Conservation (phyloP, 352 stramenopile genomes). For the Pythium myriotylum region DNA sequence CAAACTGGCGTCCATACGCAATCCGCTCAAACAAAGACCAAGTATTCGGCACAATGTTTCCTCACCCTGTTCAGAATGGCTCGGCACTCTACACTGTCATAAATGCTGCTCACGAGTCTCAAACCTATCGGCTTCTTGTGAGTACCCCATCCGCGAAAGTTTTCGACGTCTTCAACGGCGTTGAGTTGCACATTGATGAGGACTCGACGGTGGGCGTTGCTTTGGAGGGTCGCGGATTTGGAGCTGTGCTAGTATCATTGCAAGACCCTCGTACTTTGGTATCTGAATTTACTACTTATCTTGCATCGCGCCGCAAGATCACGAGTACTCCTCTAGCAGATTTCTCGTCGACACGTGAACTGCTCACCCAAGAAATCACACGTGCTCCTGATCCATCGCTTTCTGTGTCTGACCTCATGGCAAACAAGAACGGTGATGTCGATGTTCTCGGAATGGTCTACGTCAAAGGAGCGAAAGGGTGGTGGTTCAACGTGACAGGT, state of each 20-base stretch:
- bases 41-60: slow-evolving; percentile 47
- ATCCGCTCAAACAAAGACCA: slow-evolving; percentile 27
- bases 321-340: slow-evolving; percentile 46
- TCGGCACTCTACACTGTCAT: slow-evolving; percentile 68
- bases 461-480: slow-evolving; percentile 37
- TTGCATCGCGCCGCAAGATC: slow-evolving; percentile 53
- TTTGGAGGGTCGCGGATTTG: slow-evolving; percentile 67
- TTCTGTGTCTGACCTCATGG: no score
- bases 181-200: slow-evolving; percentile 30
- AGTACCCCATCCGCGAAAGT: slow-evolving; percentile 27
- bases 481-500: slow-evolving; percentile 82
- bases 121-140: slow-evolving; percentile 34
- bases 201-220: slow-evolving; percentile 24
- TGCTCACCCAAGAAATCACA: slow-evolving; percentile 31
- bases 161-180: slow-evolving; percentile 71
- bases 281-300: slow-evolving; percentile 42
- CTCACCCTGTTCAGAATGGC: slow-evolving; percentile 19
- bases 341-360: slow-evolving; percentile 36
- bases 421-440: no score
- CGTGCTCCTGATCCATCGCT: neutral
- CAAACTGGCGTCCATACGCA: slow-evolving; percentile 56
- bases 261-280: slow-evolving; percentile 12
- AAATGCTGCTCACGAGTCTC: slow-evolving; percentile 36
- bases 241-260: slow-evolving; percentile 46
- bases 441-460: no score